Base-by-base conservation (phyloP, 805 yeast species). In the Lipomyces anomalus region DNA sequence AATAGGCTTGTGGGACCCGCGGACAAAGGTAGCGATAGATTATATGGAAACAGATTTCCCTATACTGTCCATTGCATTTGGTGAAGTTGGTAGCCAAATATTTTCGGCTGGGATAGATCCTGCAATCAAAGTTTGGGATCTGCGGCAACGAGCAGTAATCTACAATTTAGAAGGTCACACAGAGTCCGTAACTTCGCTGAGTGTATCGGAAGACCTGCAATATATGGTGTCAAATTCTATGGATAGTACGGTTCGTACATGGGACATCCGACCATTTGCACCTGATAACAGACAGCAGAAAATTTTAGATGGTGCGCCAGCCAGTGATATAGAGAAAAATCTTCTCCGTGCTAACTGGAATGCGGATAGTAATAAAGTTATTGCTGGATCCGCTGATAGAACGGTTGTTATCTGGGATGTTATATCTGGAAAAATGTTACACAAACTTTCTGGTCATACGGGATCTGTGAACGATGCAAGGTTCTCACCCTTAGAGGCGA, bases 81-180 rank as follows among this genome's bases (percentile, higher is more conserved):
- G 55, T 56, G 56, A 60, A 2, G 62, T 63, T 35, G 78, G 75
- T 1, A 61, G 64, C 13, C 62, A 66, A 11, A 55, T 82, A 3
- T 84, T 69, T 53, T 69, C 77, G 4, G 67, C 81, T 0, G 95
- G 95, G 0, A 74, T 85, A 2, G 90, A 85, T 52, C 82, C 86
- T 1, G 65, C 69, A 0, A 70, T 85, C 0, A 58, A 66, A 35
- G 80, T 78, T 2, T 80, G 74, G 65, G 94, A 85, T 57, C 40
- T 76, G 5, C 62, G 86, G 43, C 47, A 50, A 23, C 45, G 43
- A 20, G 40, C 22, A 11, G 70, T 75, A 0, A 35, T 73, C 6
- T 80, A 82, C 76, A 63, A 59, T 43, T 63, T 75, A 56, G 62
- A 66, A 40, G 55, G 68, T 44, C 75, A 78, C 43, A 57, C 64